Conservation (phyloP, 768 basidiomycete species). For the Tremella mesenterica region DNA sequence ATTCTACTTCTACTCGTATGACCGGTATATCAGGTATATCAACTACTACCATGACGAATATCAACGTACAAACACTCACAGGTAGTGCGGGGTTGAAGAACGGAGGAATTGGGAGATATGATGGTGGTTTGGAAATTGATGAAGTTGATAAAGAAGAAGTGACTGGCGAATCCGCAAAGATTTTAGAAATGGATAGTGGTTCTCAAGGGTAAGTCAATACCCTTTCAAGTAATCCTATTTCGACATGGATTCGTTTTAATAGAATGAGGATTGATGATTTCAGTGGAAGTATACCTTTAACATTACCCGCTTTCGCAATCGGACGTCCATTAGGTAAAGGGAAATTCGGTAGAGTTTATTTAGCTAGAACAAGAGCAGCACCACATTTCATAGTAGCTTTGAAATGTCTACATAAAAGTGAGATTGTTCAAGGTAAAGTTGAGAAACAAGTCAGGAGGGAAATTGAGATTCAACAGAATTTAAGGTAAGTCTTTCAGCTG, state of each 20-base stretch:
- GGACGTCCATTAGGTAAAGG: slow-evolving; percentile 96
- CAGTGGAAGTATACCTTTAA: slow-evolving; percentile 55
- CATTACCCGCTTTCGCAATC: slow-evolving; percentile 78
- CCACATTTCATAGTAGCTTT: slow-evolving; percentile 91
- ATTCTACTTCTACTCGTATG: slow-evolving; percentile 35
- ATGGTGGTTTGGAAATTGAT: slow-evolving; percentile 91
- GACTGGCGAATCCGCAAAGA: slow-evolving; percentile 66
- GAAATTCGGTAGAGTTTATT: slow-evolving; percentile 97
- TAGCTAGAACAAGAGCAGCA: slow-evolving; percentile 82
- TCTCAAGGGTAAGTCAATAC: slow-evolving; percentile 12
- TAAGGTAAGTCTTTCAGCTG: slow-evolving; percentile 47
- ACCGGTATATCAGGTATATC: too few species aligned
- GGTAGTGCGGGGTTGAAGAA: slow-evolving; percentile 7
- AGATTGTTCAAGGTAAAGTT: slow-evolving; percentile 80
- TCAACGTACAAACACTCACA: background rate
- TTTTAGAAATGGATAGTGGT: slow-evolving; percentile 76
- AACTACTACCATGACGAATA: slow-evolving; percentile 14
- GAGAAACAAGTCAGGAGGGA: slow-evolving; percentile 96
- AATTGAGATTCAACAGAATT: slow-evolving; percentile 95
- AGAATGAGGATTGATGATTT: slow-evolving; percentile 4
- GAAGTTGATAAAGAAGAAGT: slow-evolving; percentile 57
- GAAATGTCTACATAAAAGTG: slow-evolving; percentile 93
- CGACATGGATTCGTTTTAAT: background rate
- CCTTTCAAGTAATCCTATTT: background rate
- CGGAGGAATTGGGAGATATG: slow-evolving; percentile 62